Conservation (phyloP, 208 protist species). For the Vickermania spadyakhi region DNA sequence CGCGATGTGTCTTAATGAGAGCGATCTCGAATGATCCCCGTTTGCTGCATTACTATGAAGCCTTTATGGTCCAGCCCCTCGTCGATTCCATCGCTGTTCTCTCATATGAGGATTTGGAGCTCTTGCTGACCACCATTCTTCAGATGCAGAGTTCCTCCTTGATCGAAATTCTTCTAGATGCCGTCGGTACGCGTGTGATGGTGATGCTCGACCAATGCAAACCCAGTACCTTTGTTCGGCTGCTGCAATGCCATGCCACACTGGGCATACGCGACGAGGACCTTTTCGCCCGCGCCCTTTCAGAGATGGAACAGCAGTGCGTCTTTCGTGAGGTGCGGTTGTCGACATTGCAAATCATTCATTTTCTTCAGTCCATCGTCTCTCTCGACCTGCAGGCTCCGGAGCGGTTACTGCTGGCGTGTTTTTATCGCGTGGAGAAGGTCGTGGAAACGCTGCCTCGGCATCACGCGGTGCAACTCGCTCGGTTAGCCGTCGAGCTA, state of each 20-base stretch:
- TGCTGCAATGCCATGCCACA: slow-evolving; percentile 68
- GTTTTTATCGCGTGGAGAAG: slow-evolving; percentile 58
- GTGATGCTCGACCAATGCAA: slow-evolving; percentile 44
- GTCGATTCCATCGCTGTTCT: slow-evolving; percentile 38
- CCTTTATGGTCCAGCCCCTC: slow-evolving; percentile 31
- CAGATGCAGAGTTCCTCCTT: slow-evolving; percentile 19
- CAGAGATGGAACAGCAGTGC: slow-evolving; percentile 51
- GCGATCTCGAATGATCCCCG: slow-evolving; percentile 33
- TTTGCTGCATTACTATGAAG: slow-evolving; percentile 37
- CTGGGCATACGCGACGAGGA: slow-evolving; percentile 43
- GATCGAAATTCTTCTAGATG: slow-evolving; percentile 54
- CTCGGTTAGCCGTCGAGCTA: slow-evolving; percentile 41
- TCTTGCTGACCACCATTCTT: slow-evolving; percentile 44
- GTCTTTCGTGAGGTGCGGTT: slow-evolving; percentile 33
- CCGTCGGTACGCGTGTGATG: slow-evolving; percentile 61
- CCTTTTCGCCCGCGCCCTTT: slow-evolving; percentile 22
- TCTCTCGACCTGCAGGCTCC: slow-evolving; percentile 29
- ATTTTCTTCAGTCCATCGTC: slow-evolving; percentile 43
- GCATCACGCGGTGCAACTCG: slow-evolving; percentile 41
- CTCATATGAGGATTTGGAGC: slow-evolving; percentile 67
- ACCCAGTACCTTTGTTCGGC: slow-evolving; percentile 64
- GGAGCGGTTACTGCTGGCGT: slow-evolving; percentile 31
- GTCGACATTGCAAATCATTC: slow-evolving; percentile 43
- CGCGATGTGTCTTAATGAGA: slow-evolving; percentile 63
- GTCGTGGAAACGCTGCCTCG: slow-evolving; percentile 27